Evolutionary conservation across 306 rosid species (phyloP), one percentile per base, ranked within the genome.

Genomic region (Cucurbita pepo): DNA sequence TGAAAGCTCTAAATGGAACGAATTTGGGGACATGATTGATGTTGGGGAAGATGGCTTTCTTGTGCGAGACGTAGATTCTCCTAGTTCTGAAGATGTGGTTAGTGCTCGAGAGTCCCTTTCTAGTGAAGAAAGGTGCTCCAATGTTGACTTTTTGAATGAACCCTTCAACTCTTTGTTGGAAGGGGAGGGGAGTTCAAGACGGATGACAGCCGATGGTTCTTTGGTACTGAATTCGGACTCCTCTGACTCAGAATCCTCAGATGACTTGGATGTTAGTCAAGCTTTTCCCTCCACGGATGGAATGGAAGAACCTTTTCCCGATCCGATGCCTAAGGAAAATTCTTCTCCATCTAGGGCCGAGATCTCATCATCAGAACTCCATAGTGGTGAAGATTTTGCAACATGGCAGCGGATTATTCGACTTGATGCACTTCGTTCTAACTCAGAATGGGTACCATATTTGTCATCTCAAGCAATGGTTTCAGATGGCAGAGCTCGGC

Each of bases 401-500:
- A 89, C 99, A 38, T 95, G 99, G 99, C 95, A 85, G 77, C 85
- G 97, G 75, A 95, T 95, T 81, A 95, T 95, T 74, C 87, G 97
- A 64, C 97, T 95, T 69, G 99, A 95, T 83, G 97, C 99, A 34
- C 81, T 95, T 65, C 92, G 99, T 6, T 85, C 99, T 45, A 95
- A 95, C 77, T 75, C 86, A 2, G 99, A 95, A 72, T 95, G 99
- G 99, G 87, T 89, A 59, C 86, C 82, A 1, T 85, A 78, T 83
- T 81, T 88, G 72, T 84, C 90, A 64, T 78, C 89, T 58, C 95
- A 89, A 78, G 89, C 91, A 71, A 69, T 79, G 53, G 82, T 91
- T 64, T 80, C 93, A 0, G 92, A 88, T 34, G 82, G 66, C 43
- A 82, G 90, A 77, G 99, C 97, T 40, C 74, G 34, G 4, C 88